Base-by-base conservation (phyloP, 345 rosid genomes). In the Rhodamnia argentea region DNA sequence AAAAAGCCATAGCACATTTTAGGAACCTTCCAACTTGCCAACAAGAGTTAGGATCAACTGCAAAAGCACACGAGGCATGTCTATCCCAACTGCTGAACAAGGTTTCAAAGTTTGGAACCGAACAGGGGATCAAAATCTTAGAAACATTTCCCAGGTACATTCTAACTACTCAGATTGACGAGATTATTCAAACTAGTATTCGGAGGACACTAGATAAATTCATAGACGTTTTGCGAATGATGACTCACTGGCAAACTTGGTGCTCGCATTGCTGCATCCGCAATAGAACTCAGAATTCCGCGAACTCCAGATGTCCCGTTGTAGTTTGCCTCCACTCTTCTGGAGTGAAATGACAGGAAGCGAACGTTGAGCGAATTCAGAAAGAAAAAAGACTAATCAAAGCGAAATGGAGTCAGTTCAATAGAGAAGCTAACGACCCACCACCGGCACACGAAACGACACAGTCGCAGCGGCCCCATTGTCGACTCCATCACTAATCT, bases 291-390 rank as follows among this genome's bases (percentile, higher is more conserved):
- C 84, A 56, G 99, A 90, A 84, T 93, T 92, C 81, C 84, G 84
- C 2, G 98, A 96, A 89, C 91, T 94, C 99, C 99, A 96, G 16
- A 94, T 88, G 87, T 94, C 93, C 89, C 94, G 99, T 91, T 90
- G 92, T 81, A 88, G 89, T 91, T 89, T 93, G 55, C 97, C 96
- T 84, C 97, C 98, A 54, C 58, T 84, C 82, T 82, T 93, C 98
- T 96, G 89, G 22, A 51, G 59, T 53, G 84, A 89, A 54, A 82
- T 81, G 84, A 87, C 83, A 44, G 60, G 82, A 85, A n/a, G 26
- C 78, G 82, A 86, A 85, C 29, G 82, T 54, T 51, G 58, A 84
- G 55, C 29, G 70, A 84, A 44, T 50, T n/a, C 62, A 53, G 81
- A 91, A 89, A 82, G 58, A 6, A 37, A 37, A 87, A 87, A 74